Evolutionary conservation across 257 asterid genomes (phyloP), one percentile per base, ranked within the genome.

Genomic region (Leonotis leonurus): DNA sequence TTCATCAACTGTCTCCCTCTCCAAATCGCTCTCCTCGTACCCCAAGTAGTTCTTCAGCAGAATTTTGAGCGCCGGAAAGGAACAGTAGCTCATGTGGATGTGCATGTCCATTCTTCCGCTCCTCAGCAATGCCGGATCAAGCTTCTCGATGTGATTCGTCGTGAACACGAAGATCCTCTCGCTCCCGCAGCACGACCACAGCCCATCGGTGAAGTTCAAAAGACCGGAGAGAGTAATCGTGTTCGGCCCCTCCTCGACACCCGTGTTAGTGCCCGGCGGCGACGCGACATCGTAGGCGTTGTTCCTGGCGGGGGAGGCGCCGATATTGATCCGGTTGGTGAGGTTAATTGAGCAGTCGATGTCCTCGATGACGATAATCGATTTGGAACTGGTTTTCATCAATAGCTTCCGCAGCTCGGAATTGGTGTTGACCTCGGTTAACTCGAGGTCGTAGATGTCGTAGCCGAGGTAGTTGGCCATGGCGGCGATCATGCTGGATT

Each of bases 31-130:
- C 5, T 80, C 89, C 3, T 74, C 85, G 6, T 17, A 74, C 1
- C 85, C 96, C 68, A 92, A 50, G 24, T 89, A 92, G 62, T 89
- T 92, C 83, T 78, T 86, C 58, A 92, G 18, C 21, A 89, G 81
- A 35, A 92, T 89, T 72, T 74, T 81, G 67, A 92, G 62, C 0
- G 95, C 74, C 0, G 85, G 79, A 6, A 77, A 83, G 1, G 91
- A 73, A 24, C 94, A 89, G 56, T 78, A 85, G 61, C 93, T 84
- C 99, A 92, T 91, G 81, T 71, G 82, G 20, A 92, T 73, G 39
- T 89, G 99, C 97, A 86, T 89, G 83, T 92, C 99, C 99, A 92
- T 92, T 41, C 99, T 70, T 24, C 99, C 99, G 7, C 95, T 70
- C 84, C 99, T 81, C 72, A 92, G 13, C 83, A 92, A 41, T 13